A percentile compares a stretch with the other conserved stretches of the same genome.
Conservation (phyloP, 1,284 basidiomycete genomes). For the Rhodotorula sp. region DNA sequence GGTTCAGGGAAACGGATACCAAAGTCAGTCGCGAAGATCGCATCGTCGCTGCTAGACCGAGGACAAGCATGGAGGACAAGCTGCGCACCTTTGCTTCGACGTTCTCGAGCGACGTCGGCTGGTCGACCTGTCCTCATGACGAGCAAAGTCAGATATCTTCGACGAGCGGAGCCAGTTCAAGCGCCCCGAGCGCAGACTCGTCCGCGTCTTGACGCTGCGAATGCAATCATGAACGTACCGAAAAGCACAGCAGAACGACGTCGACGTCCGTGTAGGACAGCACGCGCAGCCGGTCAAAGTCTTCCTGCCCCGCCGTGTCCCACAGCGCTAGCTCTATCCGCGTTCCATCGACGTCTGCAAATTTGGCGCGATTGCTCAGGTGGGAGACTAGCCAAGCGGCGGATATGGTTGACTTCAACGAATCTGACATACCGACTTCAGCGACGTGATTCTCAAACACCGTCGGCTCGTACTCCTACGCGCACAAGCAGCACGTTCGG, state of each 20-base stretch:
- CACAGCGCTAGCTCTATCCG: constrained; percentile 86
- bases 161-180: not conserved
- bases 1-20: not conserved
- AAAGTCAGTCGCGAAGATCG: too few relatives aligned
- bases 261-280: constrained; percentile 93
- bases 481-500: not conserved
- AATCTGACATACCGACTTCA: constrained; percentile 23
- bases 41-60: not conserved
- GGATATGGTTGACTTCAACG: not conserved
- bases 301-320: constrained; percentile 99
- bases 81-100: constrained; percentile 76
- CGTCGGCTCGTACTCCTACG: constrained; percentile 48
- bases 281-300: constrained; percentile 87
- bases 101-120: constrained; percentile 86
- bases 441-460: constrained; percentile 49
- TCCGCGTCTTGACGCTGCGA: too few relatives aligned
- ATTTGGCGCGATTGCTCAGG: not conserved
- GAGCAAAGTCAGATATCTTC: not conserved
- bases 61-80: not conserved
- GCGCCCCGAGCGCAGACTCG: too few relatives aligned
- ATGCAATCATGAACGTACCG: constrained; percentile 57
- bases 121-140: constrained; percentile 67
- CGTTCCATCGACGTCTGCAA: constrained; percentile 73
- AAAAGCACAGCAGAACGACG: constrained; percentile 87
- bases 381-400: not conserved